Base-by-base conservation (phyloP, 2,329 filamentous ascomycete genomes). In the Drechslerella stenobrocha region DNA sequence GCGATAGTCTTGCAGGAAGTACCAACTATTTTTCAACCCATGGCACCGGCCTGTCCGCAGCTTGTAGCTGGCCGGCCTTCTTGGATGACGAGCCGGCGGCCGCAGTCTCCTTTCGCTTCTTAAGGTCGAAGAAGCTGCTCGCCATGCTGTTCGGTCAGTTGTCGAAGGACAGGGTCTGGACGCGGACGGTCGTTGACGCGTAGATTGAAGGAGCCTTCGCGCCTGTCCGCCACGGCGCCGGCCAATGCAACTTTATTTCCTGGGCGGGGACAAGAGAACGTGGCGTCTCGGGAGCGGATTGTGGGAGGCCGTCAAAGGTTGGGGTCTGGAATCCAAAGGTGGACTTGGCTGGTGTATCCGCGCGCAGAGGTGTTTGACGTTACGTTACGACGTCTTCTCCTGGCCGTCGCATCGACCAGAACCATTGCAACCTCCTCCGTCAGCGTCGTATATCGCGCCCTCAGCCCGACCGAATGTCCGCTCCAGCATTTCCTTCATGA, bases 21-120 rank as follows among this genome's bases (percentile, higher is more conserved):
- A 70, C 82, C 70, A 80, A 96, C 92, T 96, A 97, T 88, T 97
- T 97, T 80, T 97, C 93, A 53, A 97, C 92, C 93, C 93, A 98
- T 74, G 93, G 93, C 75, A 73, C 71, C 11, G 67, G 70, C n/a
- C 71, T 64, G 18, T 60, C 64, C 18, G 66, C 55, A 60, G 71
- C 67, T 50, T 96, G 92, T 72, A 86, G 81, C 74, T 83, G 83
- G 72, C 81, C 81, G 65, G 88, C 84, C 75, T 92, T 82, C 87
- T 59, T 60, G 35, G 63, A 67, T 1, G 63, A 67, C 45, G 53
- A 58, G 50, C 53, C 34, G 37, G 83, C 80, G 1, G 80, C 81
- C n/a, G 88, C 86, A 8, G 86, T 88, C 55, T 87, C 88, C 75
- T 90, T 90, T 32, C 92, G 86, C 55, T 92, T 92, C 78, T 95